Base-by-base conservation (phyloP, 805 yeast species). In the Tetrapisispora pingtungensis region DNA sequence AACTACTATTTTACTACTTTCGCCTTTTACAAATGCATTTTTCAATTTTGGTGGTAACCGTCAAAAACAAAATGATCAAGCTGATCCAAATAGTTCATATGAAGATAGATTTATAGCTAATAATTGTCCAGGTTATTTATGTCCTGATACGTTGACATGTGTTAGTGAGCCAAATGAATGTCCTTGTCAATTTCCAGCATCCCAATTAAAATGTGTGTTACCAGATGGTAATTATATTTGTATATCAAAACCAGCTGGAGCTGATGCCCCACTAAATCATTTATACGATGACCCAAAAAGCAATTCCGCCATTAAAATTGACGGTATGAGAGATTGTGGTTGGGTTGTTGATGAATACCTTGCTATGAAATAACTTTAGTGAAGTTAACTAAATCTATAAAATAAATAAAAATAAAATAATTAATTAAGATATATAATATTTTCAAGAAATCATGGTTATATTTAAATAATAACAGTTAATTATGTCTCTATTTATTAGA, bases 141-240 rank as follows among this genome's bases (percentile, higher is more conserved):
- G 98, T 59, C 86, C 86, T 3, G 95, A 81, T 52, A 86, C 97
- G 0, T 69, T 80, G 34, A 70, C 70, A 10, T 93, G 98, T 67
- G 98, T 86, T 0, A 70, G 72, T 1, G 55, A 64, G 1, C 77
- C 86, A 0, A 52, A 71, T 7, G 84, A 81, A 42, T 93, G 98
- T 61, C 96, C 97, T 1, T 93, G 98, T 61, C 87, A 86, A 2
- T 90, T 78, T 58, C 93, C 96, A 1, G 77, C 79, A 46, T 80
- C 94, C 1, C 96, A 90, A 59, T 56, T 84, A 48, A 83, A 85
- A 56, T 93, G 98, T 62, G 59, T 73, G 2, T 67, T 85, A 34
- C 95, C 96, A 0, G 72, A 77, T 17, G 65, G 69, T 28, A 75
- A 75, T 44, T 82, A 69, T 57, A 71, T 89, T 14, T 93, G 98